Base-by-base conservation (phyloP, 225 moss, liverwort and hornwort species). In the Lunularia cruciata region DNA sequence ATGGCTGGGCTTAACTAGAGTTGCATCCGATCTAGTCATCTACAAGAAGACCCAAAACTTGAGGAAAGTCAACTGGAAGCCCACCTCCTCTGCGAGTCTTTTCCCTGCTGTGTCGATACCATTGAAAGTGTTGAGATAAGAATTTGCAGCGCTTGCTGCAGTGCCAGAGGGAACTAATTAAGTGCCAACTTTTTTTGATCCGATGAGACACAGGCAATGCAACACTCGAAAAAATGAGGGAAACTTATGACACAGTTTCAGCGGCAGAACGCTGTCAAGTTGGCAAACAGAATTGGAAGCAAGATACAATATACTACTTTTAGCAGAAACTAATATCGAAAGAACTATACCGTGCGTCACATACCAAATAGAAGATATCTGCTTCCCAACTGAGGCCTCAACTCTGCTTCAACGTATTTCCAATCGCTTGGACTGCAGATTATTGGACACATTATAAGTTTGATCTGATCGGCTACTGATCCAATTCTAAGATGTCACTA, bases 81-180 rank as follows among this genome's bases (percentile, higher is more conserved):
- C 20, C 20, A 98, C 96, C 90, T 86, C 92, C 63, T 89, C 85
- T 60, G 96, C 92, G 43, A 98, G 92, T 71, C 92, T 87, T 46
- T 75, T 85, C 54, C 92, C 96, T 60, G 90, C 90, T 42, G 77
- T 63, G 74, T 98, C 96, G 43, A 98, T 78, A 35, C 96, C 96
- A 78, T 75, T 82, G 63, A 93, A 86, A 23, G 96, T 98, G 64
- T 86, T 87, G 27, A 92, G 61, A 68, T 76, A 86, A 49, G 90
- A 83, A 72, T 98, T 98, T 13, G 89, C 90, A 49, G 80, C 70
- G 71, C 92, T 98, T 60, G 96, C 96, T 98, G 89, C 61, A 79
- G 47, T 6, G 39, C 49, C 45, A 64, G 46, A n/a, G 8, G 39
- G 0, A 26, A 20, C 4, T 10, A 26, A 23, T 6, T 40, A 10